These are phyloP conservation scores for Solanum chacoense DNA, from an alignment of 305 asterid species.

Conservation along the genomic window DNA sequence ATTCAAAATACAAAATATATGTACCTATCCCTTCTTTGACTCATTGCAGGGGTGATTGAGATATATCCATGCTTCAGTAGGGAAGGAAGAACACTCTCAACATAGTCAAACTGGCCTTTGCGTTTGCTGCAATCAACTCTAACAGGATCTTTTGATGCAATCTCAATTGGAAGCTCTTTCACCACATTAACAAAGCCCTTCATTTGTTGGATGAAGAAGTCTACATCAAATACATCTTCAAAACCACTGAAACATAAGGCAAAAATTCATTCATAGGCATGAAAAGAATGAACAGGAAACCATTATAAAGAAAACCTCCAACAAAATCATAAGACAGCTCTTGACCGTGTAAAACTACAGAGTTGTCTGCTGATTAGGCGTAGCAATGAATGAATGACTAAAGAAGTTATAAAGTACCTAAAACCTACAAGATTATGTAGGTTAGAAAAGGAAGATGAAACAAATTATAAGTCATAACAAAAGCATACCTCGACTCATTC, in stretches of 20 bases:
- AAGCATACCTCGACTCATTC: conserved; percentile 80
- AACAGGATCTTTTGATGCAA: conserved; percentile 81
- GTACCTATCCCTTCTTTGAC: conserved; percentile 97
- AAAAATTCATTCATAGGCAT: neutral
- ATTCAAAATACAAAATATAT: neutral
- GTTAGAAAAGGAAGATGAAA: neutral
- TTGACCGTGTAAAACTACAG: neutral
- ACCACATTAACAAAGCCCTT: conserved; percentile 63
- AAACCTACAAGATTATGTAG: neutral
- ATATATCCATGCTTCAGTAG: conserved; percentile 75
- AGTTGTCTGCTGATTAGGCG: neutral
- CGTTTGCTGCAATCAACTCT: conserved; percentile 95
- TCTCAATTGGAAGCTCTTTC: conserved; percentile 70
- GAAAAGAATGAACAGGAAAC: neutral
- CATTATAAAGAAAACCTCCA: neutral
- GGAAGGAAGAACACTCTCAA: conserved; percentile 76
- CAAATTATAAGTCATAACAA: neutral
- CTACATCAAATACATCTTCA: conserved; percentile 86
- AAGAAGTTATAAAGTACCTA: neutral
- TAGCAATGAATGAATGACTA: neutral
- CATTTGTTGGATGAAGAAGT: conserved; percentile 73
- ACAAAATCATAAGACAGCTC: neutral
- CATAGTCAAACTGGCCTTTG: conserved; percentile 82
- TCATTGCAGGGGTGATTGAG: conserved; percentile 88
- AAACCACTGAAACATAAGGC: conserved; percentile 51